Base-by-base conservation (phyloP, 352 stramenopile genomes). In the Phytophthora uliginosa region DNA sequence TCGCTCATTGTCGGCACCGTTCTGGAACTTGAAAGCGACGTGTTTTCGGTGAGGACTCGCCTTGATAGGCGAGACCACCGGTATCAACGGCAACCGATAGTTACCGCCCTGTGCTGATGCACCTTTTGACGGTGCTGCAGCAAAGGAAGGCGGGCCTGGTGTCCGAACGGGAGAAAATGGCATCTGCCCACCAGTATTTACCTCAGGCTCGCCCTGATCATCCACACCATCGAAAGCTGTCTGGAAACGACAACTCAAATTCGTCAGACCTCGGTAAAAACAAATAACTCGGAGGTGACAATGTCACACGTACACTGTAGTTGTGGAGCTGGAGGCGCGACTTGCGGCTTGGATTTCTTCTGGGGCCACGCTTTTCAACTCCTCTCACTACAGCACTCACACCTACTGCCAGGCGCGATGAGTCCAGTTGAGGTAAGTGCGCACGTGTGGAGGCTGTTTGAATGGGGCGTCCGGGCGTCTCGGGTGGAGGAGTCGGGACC, bases 301-400 rank as follows among this genome's bases (percentile, higher is more conserved):
- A 22, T 4, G 6, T 12, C 69, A 38, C 17, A 72, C 77, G 47
- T 81, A 90, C 82, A 22, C 59, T 84, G 73, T 91, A 89, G 61
- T 93, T 93, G 56, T 91, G 85, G 12, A 89, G 71, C 51, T 84
- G 78, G 3, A 86, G 71, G 1, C 83, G 65, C 8, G 83, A 85
- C 13, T 91, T 84, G n/a, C 83, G 78, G 42, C 83, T 91, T 42
- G 85, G 83, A 66, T 74, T 84, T 31, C 70, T 69, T 50, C 76
- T 69, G 40, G 79, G 82, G 0, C 81, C 83, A 45, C 63, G 66
- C 61, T 90, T 93, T 48, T 93, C 77, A 7, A 91, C 70, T 1
- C 83, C 82, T 2, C 65, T 74, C 0, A 90, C 72, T 12, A 92
- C 81, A 8, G 83, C 85, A 8, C 78, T 81, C 10, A 92, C 85